A percentile compares a stretch with the other conserved stretches of the same genome.
Evolutionary conservation across 148 eudicot genomes (phyloP).

Genomic region (Arctostaphylos glauca): DNA sequence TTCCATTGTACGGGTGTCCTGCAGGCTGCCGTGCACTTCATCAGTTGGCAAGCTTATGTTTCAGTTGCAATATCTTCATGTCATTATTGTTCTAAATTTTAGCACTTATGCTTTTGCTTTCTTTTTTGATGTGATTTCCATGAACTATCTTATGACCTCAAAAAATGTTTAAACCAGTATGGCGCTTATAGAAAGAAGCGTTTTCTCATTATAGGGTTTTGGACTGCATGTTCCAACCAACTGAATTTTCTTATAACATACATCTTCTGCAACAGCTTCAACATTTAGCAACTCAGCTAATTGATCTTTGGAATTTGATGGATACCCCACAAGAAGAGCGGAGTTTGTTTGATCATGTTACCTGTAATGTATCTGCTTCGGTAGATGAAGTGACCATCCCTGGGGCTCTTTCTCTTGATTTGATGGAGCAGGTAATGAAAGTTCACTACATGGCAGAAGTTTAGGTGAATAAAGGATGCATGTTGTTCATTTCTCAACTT

Average conservation of each 20-base stretch:
- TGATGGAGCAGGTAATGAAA: conserved; percentile 78
- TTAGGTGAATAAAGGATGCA: background rate
- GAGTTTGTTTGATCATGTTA: conserved; percentile 85
- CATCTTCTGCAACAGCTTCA: conserved; percentile 58
- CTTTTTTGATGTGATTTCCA: background rate
- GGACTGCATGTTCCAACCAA: background rate
- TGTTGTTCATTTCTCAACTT: conserved; percentile 7
- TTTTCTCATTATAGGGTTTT: background rate
- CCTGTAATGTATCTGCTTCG: conserved; percentile 81
- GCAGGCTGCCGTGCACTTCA: background rate
- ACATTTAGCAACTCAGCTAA: conserved; percentile 82
- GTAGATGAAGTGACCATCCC: conserved; percentile 82
- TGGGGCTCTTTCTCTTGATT: conserved; percentile 89
- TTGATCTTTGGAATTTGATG: conserved; percentile 96
- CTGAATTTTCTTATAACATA: background rate
- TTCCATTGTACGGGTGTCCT: background rate
- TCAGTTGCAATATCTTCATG: background rate
- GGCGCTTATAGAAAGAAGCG: background rate
- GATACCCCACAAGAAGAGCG: conserved; percentile 80
- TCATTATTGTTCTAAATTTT: background rate
- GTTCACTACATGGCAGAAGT: conserved; percentile 11
- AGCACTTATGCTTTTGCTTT: background rate
- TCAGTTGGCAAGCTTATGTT: background rate
- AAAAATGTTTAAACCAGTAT: background rate
- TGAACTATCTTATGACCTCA: background rate